Conservation (phyloP, 208 protist genomes). For the Crithidia fasciculata region DNA sequence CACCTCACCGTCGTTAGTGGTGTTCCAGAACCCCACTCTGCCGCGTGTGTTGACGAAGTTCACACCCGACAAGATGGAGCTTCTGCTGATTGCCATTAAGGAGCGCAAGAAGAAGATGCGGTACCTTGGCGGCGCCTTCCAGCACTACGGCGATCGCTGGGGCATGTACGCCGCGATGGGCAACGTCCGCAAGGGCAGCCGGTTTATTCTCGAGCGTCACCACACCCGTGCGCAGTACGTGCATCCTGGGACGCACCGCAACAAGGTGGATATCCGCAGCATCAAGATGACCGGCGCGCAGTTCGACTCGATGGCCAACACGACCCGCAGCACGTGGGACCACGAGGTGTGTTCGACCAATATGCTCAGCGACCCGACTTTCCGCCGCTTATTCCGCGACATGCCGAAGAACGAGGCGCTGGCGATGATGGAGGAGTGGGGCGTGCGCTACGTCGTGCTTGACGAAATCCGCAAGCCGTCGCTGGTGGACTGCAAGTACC, state of each 20-base stretch:
- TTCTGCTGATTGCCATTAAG: conserved; percentile 58
- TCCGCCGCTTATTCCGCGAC: conserved; percentile 41
- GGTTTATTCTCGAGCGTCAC: conserved; percentile 74
- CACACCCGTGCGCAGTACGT: conserved; percentile 68
- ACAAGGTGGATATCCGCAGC: conserved; percentile 64
- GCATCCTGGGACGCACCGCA: conserved; percentile 50
- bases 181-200: conserved; percentile 44
- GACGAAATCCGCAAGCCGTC: conserved; percentile 84
- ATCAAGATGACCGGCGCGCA: conserved; percentile 60
- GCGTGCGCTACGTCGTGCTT: conserved; percentile 79
- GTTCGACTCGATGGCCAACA: conserved; percentile 75
- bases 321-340: conserved; percentile 72
- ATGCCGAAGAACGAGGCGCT: conserved; percentile 76
- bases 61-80: conserved; percentile 69
- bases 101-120: conserved; percentile 79
- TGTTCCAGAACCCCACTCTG: conserved; percentile 54
- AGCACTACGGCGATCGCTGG: conserved; percentile 75
- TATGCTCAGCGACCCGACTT: conserved; percentile 51
- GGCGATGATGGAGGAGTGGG: conserved; percentile 77
- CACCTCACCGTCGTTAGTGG: conserved; percentile 14
- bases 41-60: conserved; percentile 74
- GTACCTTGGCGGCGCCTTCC: conserved; percentile 73
- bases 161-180: conserved; percentile 61
- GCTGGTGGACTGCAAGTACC: conserved; percentile 76
- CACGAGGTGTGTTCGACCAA: conserved; percentile 59